Evolutionary conservation across 2,329 filamentous ascomycete species (phyloP), one percentile per base, ranked within the genome.

Genomic region (Ophiostoma australiae): DNA sequence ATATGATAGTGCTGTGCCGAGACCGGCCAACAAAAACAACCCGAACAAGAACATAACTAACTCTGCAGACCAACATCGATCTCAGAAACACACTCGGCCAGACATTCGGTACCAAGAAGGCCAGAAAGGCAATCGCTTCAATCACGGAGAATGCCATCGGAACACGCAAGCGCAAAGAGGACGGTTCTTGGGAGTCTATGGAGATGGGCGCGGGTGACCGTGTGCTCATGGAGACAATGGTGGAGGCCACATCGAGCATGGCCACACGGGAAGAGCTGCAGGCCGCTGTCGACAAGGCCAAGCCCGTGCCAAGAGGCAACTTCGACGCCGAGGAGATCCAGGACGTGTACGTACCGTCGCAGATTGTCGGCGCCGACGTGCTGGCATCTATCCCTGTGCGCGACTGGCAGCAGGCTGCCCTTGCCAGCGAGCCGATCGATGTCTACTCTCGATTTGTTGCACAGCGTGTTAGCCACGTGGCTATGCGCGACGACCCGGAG

Each of bases 101-200:
- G 76, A 88, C 90, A 41, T 96, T 96, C 76, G 92, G 92, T 78
- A 94, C 91, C 35, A 93, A 92, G 82, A 94, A 94, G 80, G 90
- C 92, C 31, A 91, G 89, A 83, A 94, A 94, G 81, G 90, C 88
- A 0, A 88, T 95, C 75, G 84, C 85, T 37, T 86, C 89, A 71
- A 84, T 86, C 74, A 88, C 88, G 2, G 85, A 91, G 76, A 93
- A 94, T 77, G 90, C 90, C 23, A 92, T 94, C 48, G 71, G 73
- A 37, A 70, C 39, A 11, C 72, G 74, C 75, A 81, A 80, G 61
- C 79, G 82, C 61, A 78, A 78, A 76, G 77, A 79, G 48, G 85
- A 86, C 73, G 81, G 85, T 52, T 84, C 86, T 71, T 74, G 66
- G 65, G 63, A 72, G 17, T 48, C 70, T 3, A 70, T 69, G 68